These are phyloP conservation scores for Flaveria floridana DNA, from an alignment of 140 eudicot genomes.

Conservation along the genomic window DNA sequence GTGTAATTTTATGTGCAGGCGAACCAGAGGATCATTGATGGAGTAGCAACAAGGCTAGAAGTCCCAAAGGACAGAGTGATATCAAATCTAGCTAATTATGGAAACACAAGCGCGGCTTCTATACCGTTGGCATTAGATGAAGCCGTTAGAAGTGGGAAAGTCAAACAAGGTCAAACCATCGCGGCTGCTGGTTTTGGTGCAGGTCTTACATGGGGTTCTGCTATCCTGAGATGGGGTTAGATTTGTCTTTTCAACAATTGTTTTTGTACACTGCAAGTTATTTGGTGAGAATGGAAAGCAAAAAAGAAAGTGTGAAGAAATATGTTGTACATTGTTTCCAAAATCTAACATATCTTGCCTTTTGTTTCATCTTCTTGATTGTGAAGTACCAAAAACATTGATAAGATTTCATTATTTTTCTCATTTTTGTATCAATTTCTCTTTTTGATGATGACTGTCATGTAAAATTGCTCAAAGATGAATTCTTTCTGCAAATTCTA, in stretches of 20 bases:
- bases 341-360: constrained; percentile 16
- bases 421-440: not conserved
- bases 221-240: constrained; percentile 86
- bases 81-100: constrained; percentile 77
- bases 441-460: not conserved
- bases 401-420: constrained; percentile 16
- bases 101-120: constrained; percentile 92
- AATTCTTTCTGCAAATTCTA: not conserved
- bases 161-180: constrained; percentile 70
- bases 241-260: constrained; percentile 24
- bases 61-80: constrained; percentile 76
- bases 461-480: not conserved
- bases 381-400: constrained; percentile 26
- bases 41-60: constrained; percentile 75
- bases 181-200: constrained; percentile 97
- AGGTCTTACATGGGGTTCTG: constrained; percentile 91
- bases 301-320: constrained; percentile 8
- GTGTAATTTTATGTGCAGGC: constrained; percentile 48
- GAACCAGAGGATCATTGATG: constrained; percentile 83
- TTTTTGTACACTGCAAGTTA: constrained; percentile 29
- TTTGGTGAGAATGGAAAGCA: constrained; percentile 30
- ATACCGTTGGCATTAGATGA: constrained; percentile 91
- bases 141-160: constrained; percentile 91
- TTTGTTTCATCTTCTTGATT: constrained; percentile 30
- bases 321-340: constrained; percentile 39